These are phyloP conservation scores for Citrullus colocynthis DNA, from an alignment of 306 rosid species.

Conservation along the genomic window DNA sequence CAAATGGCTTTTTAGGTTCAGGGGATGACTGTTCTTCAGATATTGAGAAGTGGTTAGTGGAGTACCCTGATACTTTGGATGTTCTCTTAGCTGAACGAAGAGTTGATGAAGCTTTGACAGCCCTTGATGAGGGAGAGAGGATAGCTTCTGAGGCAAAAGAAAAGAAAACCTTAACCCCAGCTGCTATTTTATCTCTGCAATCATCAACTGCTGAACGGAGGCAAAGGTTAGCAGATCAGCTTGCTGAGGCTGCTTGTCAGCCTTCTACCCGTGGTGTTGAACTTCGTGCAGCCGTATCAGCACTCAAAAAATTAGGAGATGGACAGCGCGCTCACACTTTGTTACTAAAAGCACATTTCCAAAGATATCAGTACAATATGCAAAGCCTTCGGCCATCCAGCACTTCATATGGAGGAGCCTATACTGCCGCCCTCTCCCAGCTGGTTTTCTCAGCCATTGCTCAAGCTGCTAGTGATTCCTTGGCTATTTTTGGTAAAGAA, in stretches of 20 bases:
- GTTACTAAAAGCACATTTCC: slow-evolving; percentile 77
- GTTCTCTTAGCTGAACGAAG: slow-evolving; percentile 91
- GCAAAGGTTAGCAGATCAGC: slow-evolving; percentile 88
- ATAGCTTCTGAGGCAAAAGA: slow-evolving; percentile 62
- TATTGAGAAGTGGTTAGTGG: slow-evolving; percentile 77
- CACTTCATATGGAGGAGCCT: slow-evolving; percentile 96
- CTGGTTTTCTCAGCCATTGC: slow-evolving; percentile 91
- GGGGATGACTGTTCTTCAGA: slow-evolving; percentile 57
- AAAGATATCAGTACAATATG: slow-evolving; percentile 82
- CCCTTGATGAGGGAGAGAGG: slow-evolving; percentile 82
- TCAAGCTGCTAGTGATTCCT: slow-evolving; percentile 88
- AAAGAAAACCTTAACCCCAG: slow-evolving; percentile 45
- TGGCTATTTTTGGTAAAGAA: slow-evolving; percentile 77
- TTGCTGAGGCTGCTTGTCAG: slow-evolving; percentile 98
- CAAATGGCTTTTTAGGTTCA: slow-evolving; percentile 26
- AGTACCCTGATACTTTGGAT: slow-evolving; percentile 91
- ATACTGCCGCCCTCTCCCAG: slow-evolving; percentile 97
- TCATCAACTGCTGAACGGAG: slow-evolving; percentile 54
- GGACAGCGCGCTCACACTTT: slow-evolving; percentile 90
- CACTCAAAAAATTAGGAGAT: slow-evolving; percentile 91
- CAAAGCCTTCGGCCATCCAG: slow-evolving; percentile 92
- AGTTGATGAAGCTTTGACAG: slow-evolving; percentile 78
- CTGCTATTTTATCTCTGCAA: slow-evolving; percentile 49
- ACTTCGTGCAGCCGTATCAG: slow-evolving; percentile 80
- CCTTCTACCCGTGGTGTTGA: slow-evolving; percentile 91